Evolutionary conservation across 169 alveolate genomes (phyloP).

Genomic region (Eimeria praecox): DNA sequence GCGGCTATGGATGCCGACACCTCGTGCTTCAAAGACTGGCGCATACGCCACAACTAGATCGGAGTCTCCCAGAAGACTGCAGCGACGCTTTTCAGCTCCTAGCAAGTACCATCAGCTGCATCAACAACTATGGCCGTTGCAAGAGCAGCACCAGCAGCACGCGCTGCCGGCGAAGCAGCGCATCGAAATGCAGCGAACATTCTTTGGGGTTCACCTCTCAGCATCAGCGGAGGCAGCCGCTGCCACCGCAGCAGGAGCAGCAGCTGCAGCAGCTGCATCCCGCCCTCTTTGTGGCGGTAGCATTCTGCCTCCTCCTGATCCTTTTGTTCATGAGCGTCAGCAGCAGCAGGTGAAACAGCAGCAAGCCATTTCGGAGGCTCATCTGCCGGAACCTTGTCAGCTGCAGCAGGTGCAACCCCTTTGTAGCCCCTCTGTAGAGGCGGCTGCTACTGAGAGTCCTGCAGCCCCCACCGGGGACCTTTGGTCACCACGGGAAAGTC

Average conservation of each 20-base stretch:
- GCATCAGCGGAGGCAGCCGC: slow-evolving; percentile 61
- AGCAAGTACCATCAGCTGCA: slow-evolving; percentile 16
- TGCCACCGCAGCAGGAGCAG: slow-evolving; percentile 45
- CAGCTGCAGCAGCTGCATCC: slow-evolving; percentile 58
- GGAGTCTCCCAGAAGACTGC: slow-evolving; percentile 29
- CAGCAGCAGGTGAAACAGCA: slow-evolving; percentile 11
- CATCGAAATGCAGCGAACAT: slow-evolving; percentile 23
- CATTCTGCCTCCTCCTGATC: background rate
- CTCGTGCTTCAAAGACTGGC: background rate
- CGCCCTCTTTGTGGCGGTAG: slow-evolving; percentile 18
- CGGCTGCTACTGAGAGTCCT: background rate
- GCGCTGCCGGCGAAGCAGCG: background rate
- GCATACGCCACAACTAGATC: slow-evolving; percentile 31
- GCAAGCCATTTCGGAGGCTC: background rate
- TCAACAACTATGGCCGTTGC: background rate
- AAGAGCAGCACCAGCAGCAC: slow-evolving; percentile 5
- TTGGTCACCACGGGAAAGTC: background rate
- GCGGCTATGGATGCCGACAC: background rate
- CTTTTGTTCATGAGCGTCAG: background rate
- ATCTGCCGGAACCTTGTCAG: background rate
- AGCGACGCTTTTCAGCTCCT: background rate
- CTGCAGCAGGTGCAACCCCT: slow-evolving; percentile 21
- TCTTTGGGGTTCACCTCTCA: slow-evolving; percentile 39
- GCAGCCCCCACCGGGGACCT: background rate
- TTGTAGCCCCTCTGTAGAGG: background rate